phyloP scores from a whole-genome alignment of 2,329 filamentous ascomycete genomes.

The Aspergillus latus region DNA sequence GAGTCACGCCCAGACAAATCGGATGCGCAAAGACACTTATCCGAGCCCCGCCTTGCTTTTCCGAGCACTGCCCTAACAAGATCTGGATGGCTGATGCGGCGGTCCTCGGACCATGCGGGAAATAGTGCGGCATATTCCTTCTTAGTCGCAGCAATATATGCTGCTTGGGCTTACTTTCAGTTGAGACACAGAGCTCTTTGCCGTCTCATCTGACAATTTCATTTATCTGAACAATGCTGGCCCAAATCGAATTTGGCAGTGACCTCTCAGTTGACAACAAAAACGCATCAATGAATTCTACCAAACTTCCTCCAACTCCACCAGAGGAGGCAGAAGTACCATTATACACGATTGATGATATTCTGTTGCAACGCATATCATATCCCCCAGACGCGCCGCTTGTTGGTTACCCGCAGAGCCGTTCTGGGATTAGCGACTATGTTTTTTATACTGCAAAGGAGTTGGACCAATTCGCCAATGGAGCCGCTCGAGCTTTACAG shows the following conservation, averaged over 20 bases:
- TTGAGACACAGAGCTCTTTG: not conserved
- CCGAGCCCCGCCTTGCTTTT: constrained; percentile 7
- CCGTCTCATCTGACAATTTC: not conserved
- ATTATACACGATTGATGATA: constrained; percentile 12
- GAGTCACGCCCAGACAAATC: not conserved
- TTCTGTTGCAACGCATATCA: constrained; percentile 10
- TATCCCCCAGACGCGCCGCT: constrained; percentile 9
- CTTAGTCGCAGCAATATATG: not conserved
- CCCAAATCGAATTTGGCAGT: not conserved
- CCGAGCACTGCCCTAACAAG: constrained; percentile 7
- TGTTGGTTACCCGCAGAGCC: constrained; percentile 15
- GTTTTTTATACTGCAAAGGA: constrained; percentile 13
- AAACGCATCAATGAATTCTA: not conserved
- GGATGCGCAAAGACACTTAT: not conserved
- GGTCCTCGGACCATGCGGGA: not conserved
- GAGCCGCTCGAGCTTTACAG: constrained; percentile 4
- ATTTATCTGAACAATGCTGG: constrained; percentile 4
- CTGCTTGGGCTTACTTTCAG: not conserved
- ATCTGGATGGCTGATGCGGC: not conserved
- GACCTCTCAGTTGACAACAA: not conserved
- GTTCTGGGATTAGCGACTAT: constrained; percentile 15
- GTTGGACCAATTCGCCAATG: constrained; percentile 14
- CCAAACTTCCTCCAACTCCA: constrained; percentile 10
- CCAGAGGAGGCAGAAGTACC: constrained; percentile 7
- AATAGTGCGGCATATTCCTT: not conserved